Percentiles rank a stretch among this genome's conserved stretches.
Conservation (phyloP, 441 rosid species). For the Euphorbia corollata region DNA sequence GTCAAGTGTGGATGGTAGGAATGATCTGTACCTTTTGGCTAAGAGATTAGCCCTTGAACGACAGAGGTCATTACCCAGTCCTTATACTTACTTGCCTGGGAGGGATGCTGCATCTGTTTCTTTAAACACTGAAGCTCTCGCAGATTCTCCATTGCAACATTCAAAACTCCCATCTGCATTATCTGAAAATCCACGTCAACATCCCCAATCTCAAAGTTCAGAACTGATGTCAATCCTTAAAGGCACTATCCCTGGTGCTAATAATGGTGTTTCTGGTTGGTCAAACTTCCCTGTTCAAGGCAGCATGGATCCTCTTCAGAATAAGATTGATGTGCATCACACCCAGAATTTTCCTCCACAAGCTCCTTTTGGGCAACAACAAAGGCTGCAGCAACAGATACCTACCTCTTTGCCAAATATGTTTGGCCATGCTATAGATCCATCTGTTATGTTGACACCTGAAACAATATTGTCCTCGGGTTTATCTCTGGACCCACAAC, state of each 20-base stretch:
- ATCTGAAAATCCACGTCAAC: slow-evolving; percentile 37
- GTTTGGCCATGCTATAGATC: slow-evolving; percentile 57
- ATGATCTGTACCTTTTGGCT: slow-evolving; percentile 59
- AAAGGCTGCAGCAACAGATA: slow-evolving; percentile 46
- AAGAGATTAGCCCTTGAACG: slow-evolving; percentile 71
- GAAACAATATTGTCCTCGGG: slow-evolving; percentile 43
- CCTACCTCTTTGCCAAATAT: slow-evolving; percentile 45
- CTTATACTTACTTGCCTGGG: slow-evolving; percentile 64
- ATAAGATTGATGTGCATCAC: slow-evolving; percentile 51
- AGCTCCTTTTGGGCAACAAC: slow-evolving; percentile 62
- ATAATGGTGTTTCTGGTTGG: slow-evolving; percentile 53
- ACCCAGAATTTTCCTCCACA: slow-evolving; percentile 51
- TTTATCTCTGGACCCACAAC: slow-evolving; percentile 64
- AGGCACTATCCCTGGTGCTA: slow-evolving; percentile 56
- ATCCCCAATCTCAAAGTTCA: slow-evolving; percentile 57
- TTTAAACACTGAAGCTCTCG: slow-evolving; percentile 51
- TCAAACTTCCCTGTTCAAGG: slow-evolving; percentile 47
- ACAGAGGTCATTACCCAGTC: slow-evolving; percentile 53
- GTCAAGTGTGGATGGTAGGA: slow-evolving; percentile 54
- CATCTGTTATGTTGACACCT: slow-evolving; percentile 38
- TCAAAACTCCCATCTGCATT: slow-evolving; percentile 31
- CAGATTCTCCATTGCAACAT: slow-evolving; percentile 36
- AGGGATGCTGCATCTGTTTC: slow-evolving; percentile 55
- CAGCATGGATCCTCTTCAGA: slow-evolving; percentile 49
- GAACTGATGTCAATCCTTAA: slow-evolving; percentile 67